Percentiles rank a stretch among this genome's conserved stretches.
These are phyloP conservation scores for Coemansia sp. DNA, from an alignment of 192 early-diverging fungal species.

Conservation along the genomic window DNA sequence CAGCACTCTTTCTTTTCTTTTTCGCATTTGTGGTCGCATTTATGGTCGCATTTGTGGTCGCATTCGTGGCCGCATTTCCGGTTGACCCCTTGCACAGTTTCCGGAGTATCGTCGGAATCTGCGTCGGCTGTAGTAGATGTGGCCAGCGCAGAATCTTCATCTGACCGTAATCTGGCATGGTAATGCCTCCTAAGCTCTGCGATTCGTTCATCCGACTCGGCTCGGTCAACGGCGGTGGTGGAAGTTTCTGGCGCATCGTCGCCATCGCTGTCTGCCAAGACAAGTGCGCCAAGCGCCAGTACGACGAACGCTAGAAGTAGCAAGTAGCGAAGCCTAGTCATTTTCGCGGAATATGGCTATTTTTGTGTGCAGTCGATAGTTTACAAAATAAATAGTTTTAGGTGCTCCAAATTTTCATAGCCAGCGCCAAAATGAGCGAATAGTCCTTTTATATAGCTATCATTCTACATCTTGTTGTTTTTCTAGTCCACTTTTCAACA, in stretches of 20 bases:
- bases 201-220: background rate
- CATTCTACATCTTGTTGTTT: background rate
- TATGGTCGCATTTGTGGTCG: background rate
- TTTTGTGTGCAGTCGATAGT: background rate
- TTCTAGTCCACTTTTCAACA: background rate
- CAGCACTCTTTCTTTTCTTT: constrained; percentile 21
- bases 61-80: constrained; percentile 6
- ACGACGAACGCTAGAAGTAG: background rate
- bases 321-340: background rate
- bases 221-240: background rate
- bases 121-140: constrained; percentile 9
- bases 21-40: background rate
- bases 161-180: background rate
- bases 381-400: background rate
- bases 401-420: background rate
- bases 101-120: background rate
- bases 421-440: background rate
- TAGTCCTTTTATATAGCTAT: background rate
- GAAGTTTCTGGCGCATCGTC: background rate
- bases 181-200: background rate
- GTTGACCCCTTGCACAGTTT: constrained; percentile 10
- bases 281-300: background rate
- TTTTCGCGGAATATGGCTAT: background rate
- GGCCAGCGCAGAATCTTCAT: background rate
- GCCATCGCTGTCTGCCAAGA: constrained; percentile 1